Evolutionary conservation across 2,329 filamentous ascomycete genomes (phyloP).

Genomic region (Penicillium sp.): DNA sequence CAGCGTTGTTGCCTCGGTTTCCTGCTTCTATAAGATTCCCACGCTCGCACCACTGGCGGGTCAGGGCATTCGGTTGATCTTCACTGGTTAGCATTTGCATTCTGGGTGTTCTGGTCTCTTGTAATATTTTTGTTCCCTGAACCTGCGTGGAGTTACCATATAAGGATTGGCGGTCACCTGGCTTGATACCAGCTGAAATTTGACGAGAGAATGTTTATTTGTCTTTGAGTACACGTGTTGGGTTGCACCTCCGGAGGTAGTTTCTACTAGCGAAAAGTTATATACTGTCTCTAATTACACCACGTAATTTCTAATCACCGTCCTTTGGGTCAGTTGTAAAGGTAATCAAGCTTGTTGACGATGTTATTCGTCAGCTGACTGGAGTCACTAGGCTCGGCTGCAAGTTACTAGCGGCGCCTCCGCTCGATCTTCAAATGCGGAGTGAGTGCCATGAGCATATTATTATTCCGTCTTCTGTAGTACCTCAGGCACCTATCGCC

Average conservation of each 20-base stretch:
- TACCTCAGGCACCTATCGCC: neutral
- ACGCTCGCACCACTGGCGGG: conserved; percentile 13
- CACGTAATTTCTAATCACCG: neutral
- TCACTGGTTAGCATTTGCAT: conserved; percentile 26
- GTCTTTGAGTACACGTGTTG: conserved; percentile 11
- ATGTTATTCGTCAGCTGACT: conserved; percentile 19
- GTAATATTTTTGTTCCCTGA: conserved; percentile 20
- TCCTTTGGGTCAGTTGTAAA: neutral
- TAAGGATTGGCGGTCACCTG: conserved; percentile 18
- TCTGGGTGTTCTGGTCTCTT: conserved; percentile 26
- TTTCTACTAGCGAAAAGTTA: conserved; percentile 21
- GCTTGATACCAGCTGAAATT: conserved; percentile 22
- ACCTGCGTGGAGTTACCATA: conserved; percentile 23
- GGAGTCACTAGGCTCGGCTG: neutral
- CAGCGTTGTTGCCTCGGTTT: conserved; percentile 18
- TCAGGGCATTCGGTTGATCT: conserved; percentile 10
- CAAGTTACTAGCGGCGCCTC: conserved; percentile 8
- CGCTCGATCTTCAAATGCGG: conserved; percentile 11
- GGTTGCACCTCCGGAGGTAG: conserved; percentile 20
- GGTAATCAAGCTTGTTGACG: neutral
- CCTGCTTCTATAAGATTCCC: conserved; percentile 20
- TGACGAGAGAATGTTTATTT: conserved; percentile 10
- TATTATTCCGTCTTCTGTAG: neutral
- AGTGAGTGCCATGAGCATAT: neutral
- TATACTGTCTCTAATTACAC: conserved; percentile 1